A percentile compares a stretch with the other conserved stretches of the same genome.
Conservation (phyloP, 495 filamentous ascomycete genomes). For the Penicillium paxilli region DNA sequence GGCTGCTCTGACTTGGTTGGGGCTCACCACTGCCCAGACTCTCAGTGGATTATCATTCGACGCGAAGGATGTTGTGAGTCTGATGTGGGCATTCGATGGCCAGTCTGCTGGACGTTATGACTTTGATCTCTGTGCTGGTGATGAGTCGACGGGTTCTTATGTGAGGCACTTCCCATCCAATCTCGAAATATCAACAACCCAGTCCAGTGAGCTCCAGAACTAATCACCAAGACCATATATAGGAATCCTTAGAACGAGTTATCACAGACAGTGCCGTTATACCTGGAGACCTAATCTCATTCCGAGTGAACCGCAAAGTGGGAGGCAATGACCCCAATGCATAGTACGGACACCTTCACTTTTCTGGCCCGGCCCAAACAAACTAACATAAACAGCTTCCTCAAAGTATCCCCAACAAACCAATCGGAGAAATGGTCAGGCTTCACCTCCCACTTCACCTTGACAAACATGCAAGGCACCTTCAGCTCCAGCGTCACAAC, state of each 20-base stretch:
- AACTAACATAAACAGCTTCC: constrained; percentile 50
- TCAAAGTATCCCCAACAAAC: constrained; percentile 60
- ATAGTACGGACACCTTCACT: constrained; percentile 50
- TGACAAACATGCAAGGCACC: constrained; percentile 65
- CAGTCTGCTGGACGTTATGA: constrained; percentile 54
- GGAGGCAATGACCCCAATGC: constrained; percentile 56
- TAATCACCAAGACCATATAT: neutral
- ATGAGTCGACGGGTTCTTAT: constrained; percentile 49
- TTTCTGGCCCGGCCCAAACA: neutral
- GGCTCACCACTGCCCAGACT: constrained; percentile 55
- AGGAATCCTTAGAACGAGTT: constrained; percentile 47
- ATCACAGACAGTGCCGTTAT: constrained; percentile 43
- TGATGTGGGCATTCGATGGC: constrained; percentile 24
- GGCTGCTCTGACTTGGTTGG: constrained; percentile 41
- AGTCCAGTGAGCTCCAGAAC: neutral
- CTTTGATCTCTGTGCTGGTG: constrained; percentile 64
- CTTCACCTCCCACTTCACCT: constrained; percentile 64
- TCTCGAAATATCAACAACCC: neutral
- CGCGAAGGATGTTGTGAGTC: constrained; percentile 47
- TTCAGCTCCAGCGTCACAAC: constrained; percentile 49
- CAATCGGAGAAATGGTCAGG: constrained; percentile 45
- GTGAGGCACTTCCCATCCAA: constrained; percentile 29
- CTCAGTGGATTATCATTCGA: constrained; percentile 50
- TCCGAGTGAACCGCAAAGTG: constrained; percentile 45
- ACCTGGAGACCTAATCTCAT: constrained; percentile 51